Conservation (phyloP, 495 filamentous ascomycete species). For the Trypethelium eluteriae region DNA sequence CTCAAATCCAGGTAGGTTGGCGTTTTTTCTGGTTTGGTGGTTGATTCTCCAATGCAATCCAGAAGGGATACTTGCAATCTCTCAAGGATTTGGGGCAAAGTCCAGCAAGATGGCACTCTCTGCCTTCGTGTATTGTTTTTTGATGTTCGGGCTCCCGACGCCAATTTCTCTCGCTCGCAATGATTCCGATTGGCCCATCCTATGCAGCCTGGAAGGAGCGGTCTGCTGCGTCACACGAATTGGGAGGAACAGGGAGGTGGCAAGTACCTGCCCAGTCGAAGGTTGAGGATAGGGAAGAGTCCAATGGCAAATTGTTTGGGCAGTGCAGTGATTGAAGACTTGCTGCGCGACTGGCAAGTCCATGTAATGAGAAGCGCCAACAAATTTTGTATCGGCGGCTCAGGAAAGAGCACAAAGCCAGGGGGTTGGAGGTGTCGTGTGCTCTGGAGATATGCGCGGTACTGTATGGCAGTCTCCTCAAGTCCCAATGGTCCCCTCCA, state of each 20-base stretch:
- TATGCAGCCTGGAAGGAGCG: not conserved
- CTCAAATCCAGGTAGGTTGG: too few species aligned
- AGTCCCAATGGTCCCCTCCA: not conserved
- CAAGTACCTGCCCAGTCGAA: not conserved
- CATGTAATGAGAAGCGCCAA: not conserved
- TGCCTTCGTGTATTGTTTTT: not conserved
- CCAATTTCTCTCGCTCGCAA: slow-evolving; percentile 4
- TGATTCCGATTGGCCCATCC: slow-evolving; percentile 8
- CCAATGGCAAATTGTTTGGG: not conserved
- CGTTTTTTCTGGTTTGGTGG: not conserved
- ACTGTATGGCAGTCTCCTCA: not conserved
- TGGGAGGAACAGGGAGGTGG: slow-evolving; percentile 4
- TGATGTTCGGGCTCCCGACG: not conserved
- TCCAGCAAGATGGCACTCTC: not conserved
- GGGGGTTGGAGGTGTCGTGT: not conserved
- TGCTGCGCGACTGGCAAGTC: not conserved
- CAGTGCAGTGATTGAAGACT: not conserved
- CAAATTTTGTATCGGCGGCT: not conserved
- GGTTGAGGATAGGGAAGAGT: not conserved
- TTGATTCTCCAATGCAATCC: not conserved
- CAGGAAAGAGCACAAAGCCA: not conserved
- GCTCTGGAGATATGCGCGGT: not conserved
- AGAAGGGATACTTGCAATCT: not conserved
- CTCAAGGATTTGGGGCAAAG: not conserved
- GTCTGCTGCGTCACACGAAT: not conserved